phyloP scores from a whole-genome alignment of 805 yeast species.

The Yamadazyma tumulicola region DNA sequence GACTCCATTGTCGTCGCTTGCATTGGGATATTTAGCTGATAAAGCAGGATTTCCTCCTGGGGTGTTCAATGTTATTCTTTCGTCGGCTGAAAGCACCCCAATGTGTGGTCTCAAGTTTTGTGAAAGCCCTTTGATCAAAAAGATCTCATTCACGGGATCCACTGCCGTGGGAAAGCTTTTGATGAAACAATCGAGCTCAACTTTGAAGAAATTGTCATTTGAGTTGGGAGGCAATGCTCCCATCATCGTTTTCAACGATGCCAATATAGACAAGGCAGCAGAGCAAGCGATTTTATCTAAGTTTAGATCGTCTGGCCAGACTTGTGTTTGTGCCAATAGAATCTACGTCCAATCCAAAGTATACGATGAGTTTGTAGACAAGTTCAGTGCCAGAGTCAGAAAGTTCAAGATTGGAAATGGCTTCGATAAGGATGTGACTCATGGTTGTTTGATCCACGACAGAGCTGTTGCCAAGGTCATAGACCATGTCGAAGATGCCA shows the following conservation, averaged over 20 bases:
- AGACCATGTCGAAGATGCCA: slow-evolving; percentile 52
- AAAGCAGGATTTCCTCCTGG: slow-evolving; percentile 63
- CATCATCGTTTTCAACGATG: slow-evolving; percentile 70
- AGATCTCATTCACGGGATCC: slow-evolving; percentile 77
- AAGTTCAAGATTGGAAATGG: slow-evolving; percentile 56
- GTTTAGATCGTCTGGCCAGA: slow-evolving; percentile 76
- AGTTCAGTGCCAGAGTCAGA: slow-evolving; percentile 45
- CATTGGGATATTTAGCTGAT: slow-evolving; percentile 51
- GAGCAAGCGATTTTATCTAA: slow-evolving; percentile 64
- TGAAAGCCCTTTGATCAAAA: slow-evolving; percentile 53
- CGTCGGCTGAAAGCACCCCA: slow-evolving; percentile 48
- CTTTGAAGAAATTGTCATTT: slow-evolving; percentile 67
- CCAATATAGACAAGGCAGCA: slow-evolving; percentile 63
- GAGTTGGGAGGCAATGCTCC: slow-evolving; percentile 86
- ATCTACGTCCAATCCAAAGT: slow-evolving; percentile 60
- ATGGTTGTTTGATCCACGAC: slow-evolving; percentile 54
- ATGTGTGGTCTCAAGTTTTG: slow-evolving; percentile 51
- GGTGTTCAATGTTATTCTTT: slow-evolving; percentile 47
- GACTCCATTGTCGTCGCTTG: slow-evolving; percentile 60
- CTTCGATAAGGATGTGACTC: slow-evolving; percentile 47
- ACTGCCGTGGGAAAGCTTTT: slow-evolving; percentile 68
- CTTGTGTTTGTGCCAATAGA: slow-evolving; percentile 79
- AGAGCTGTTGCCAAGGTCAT: slow-evolving; percentile 52
- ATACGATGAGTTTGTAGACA: slow-evolving; percentile 58
- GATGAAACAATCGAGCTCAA: slow-evolving; percentile 56